Conservation (phyloP, 192 early-diverging fungal genomes). For the Entomortierella chlamydospora region DNA sequence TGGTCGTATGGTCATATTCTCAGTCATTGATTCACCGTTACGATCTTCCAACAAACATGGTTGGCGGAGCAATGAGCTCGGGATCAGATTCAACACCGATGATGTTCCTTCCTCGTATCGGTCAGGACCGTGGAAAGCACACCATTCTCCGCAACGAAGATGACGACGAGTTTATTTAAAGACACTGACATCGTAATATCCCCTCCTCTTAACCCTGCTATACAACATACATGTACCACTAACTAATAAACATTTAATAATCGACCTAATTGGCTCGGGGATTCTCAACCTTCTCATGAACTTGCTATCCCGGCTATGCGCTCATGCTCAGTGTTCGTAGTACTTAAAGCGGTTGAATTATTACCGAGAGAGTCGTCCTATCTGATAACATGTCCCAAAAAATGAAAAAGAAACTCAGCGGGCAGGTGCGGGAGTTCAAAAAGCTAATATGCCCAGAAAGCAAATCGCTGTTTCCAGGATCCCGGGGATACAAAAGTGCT, state of each 20-base stretch:
- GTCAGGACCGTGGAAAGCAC: slow-evolving; percentile 53
- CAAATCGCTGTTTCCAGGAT: neutral
- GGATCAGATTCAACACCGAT: slow-evolving; percentile 52
- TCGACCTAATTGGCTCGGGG: no score
- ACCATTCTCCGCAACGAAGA: slow-evolving; percentile 41
- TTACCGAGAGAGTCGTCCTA: no score
- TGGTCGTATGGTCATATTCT: slow-evolving; percentile 50
- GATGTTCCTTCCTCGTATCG: slow-evolving; percentile 43
- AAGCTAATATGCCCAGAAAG: no score
- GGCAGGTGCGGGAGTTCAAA: neutral
- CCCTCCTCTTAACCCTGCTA: no score
- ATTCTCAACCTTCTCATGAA: no score
- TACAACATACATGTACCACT: no score
- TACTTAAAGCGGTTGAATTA: no score
- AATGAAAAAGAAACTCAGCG: no score
- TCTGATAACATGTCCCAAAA: no score
- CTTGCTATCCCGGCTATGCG: no score
- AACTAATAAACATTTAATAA: no score
- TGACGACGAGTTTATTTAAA: slow-evolving; percentile 47
- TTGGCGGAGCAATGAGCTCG: slow-evolving; percentile 33
- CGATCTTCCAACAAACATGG: slow-evolving; percentile 49
- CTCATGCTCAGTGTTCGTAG: no score
- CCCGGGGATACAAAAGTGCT: slow-evolving; percentile 5
- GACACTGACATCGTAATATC: neutral
- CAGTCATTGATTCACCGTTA: slow-evolving; percentile 50